A percentile compares a stretch with the other conserved stretches of the same genome.
Conservation (phyloP, 2,329 filamentous ascomycete species). For the Sclerotinia sclerotiorum region DNA sequence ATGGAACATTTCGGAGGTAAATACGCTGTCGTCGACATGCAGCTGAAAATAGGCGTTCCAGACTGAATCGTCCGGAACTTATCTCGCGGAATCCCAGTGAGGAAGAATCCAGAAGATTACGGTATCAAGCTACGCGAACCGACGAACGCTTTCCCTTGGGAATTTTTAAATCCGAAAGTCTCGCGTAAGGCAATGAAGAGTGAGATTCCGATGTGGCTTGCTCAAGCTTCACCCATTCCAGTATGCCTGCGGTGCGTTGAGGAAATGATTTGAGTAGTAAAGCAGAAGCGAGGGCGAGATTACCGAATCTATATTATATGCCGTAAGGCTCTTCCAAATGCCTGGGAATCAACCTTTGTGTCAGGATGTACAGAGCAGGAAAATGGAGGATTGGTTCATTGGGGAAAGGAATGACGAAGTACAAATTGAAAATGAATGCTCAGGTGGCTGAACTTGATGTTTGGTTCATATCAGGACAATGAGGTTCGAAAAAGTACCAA, state of each 20-base stretch:
- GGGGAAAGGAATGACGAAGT: neutral
- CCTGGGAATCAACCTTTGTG: constrained; percentile 7
- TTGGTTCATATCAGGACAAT: neutral
- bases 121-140: neutral
- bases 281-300: neutral
- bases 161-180: neutral
- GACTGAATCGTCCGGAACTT: neutral
- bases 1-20: constrained; percentile 13
- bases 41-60: constrained; percentile 2
- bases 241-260: constrained; percentile 16
- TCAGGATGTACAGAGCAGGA: neutral
- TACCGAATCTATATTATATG: neutral
- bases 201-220: constrained; percentile 19
- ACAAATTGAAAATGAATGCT: neutral
- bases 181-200: neutral
- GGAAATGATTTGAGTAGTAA: constrained; percentile 2
- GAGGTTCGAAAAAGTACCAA: neutral
- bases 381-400: neutral
- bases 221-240: constrained; percentile 10
- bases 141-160: constrained; percentile 1
- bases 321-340: constrained; percentile 2
- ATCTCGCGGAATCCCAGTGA: neutral
- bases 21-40: neutral
- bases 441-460: neutral
- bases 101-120: constrained; percentile 20